Conservation (phyloP, 371 early-diverging fungal genomes). For the Rhizopus sp. region DNA sequence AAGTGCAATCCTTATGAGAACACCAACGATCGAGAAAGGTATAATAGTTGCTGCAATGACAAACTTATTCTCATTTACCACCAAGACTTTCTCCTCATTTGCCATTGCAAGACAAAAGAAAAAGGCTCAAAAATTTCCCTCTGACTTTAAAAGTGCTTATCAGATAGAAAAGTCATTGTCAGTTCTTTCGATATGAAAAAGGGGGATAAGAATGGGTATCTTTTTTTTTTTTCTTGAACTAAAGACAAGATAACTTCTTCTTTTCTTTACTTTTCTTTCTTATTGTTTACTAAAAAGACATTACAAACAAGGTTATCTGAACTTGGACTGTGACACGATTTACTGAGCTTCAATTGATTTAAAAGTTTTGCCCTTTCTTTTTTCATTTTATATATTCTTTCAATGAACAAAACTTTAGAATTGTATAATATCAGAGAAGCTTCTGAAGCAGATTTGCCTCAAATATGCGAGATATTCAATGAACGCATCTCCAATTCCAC, state of each 20-base stretch:
- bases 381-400: background rate
- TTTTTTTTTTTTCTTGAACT: background rate
- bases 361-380: background rate
- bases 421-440: constrained; percentile 40
- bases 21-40: constrained; percentile 67
- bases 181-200: too few relatives aligned
- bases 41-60: constrained; percentile 45
- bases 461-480: constrained; percentile 49
- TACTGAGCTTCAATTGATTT: background rate
- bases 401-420: constrained; percentile 27
- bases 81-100: background rate
- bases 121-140: background rate
- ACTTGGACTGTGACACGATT: constrained; percentile 7
- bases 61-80: constrained; percentile 40
- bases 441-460: constrained; percentile 33
- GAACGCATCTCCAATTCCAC: constrained; percentile 52
- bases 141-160: background rate
- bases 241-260: background rate
- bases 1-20: constrained; percentile 62
- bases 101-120: background rate
- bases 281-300: too few relatives aligned
- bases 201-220: background rate
- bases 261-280: constrained; percentile 1
- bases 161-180: too few relatives aligned
- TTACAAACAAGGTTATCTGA: background rate